Conservation (phyloP, 176 grass and related monocot species). For the Bromus sterilis region DNA sequence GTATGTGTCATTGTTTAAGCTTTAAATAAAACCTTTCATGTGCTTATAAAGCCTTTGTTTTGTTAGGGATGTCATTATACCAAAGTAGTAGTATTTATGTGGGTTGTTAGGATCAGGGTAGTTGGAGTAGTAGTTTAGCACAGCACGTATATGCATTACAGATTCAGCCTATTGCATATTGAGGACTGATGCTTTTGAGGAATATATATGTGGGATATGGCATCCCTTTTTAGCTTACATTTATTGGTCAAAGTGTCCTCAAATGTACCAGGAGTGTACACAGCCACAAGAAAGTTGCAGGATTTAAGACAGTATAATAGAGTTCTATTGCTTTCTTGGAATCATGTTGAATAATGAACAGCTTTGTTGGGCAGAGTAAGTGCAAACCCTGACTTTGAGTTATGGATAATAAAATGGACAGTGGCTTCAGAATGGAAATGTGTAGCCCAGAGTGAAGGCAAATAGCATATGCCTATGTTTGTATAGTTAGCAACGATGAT, state of each 20-base stretch:
- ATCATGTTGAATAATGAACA: neutral
- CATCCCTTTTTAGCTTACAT: neutral
- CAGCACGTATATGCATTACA: neutral
- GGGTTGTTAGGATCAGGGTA: conserved; percentile 22
- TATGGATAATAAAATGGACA: neutral
- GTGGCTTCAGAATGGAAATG: neutral
- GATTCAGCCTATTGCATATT: neutral
- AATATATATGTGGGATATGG: neutral
- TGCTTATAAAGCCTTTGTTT: neutral
- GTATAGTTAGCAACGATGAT: neutral
- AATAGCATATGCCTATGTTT: neutral
- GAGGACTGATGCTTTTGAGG: conserved; percentile 7
- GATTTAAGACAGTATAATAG: neutral
- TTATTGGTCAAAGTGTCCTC: neutral
- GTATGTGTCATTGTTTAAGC: conserved; percentile 31
- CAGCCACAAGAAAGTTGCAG: neutral
- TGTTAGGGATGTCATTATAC: conserved; percentile 11
- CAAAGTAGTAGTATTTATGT: neutral
- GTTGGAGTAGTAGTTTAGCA: conserved; percentile 13
- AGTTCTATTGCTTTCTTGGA: neutral
- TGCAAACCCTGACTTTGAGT: neutral
- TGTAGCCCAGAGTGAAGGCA: neutral
- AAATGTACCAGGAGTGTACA: neutral
- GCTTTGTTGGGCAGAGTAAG: neutral
- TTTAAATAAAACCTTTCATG: conserved; percentile 10